Percentiles rank a stretch among this genome's conserved stretches.
Evolutionary conservation across 371 early-diverging fungal genomes (phyloP).

Genomic region (Mortierella sp.): DNA sequence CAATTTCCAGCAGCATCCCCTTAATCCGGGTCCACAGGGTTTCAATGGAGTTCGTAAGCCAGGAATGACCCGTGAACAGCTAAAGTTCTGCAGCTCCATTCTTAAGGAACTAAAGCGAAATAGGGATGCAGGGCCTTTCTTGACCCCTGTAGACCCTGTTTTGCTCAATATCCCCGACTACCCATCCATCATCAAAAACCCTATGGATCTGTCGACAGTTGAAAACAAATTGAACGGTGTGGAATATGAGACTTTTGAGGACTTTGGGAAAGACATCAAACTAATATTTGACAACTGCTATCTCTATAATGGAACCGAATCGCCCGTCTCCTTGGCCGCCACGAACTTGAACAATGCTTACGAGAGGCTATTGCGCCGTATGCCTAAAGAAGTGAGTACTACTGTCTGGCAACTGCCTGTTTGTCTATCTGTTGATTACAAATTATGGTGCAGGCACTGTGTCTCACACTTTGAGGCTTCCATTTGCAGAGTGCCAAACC

Average conservation of each 20-base stretch:
- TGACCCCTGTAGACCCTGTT: constrained; percentile 95
- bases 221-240: constrained; percentile 85
- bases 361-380: constrained; percentile 74
- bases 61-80: constrained; percentile 82
- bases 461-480: neutral
- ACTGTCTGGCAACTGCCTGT: neutral
- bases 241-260: constrained; percentile 74
- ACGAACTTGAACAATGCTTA: constrained; percentile 81
- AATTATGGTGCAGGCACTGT: constrained; percentile 8
- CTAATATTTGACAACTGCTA: constrained; percentile 91
- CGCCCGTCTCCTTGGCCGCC: constrained; percentile 82
- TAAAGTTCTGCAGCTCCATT: constrained; percentile 83
- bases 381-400: constrained; percentile 63
- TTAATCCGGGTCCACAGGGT: neutral
- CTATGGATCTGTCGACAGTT: constrained; percentile 98
- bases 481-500: constrained; percentile 19
- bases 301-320: constrained; percentile 89
- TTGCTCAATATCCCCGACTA: constrained; percentile 96
- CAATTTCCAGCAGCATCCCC: neutral
- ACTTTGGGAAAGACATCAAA: constrained; percentile 84
- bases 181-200: constrained; percentile 90
- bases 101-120: constrained; percentile 81
- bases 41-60: constrained; percentile 25
- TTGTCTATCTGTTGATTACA: neutral
- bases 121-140: constrained; percentile 84